Conservation (phyloP, 805 yeast species). For the Candida khao-thaluensis region DNA sequence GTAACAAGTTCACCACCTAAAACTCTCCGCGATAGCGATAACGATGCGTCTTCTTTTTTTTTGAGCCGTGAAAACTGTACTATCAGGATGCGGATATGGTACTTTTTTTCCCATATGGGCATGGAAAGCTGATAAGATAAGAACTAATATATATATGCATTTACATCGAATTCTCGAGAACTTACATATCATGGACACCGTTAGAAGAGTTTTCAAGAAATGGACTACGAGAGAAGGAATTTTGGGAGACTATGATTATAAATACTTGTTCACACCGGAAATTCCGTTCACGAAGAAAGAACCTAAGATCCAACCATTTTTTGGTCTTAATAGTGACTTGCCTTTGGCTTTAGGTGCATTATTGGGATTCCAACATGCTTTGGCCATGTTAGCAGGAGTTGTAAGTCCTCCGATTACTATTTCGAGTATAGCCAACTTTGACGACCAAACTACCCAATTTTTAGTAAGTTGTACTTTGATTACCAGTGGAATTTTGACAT, state of each 20-base stretch:
- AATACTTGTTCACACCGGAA: conserved; percentile 71
- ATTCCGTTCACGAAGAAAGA: conserved; percentile 57
- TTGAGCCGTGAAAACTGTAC: too few relatives aligned
- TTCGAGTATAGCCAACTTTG: conserved; percentile 59
- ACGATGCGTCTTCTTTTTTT: too few relatives aligned
- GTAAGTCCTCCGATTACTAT: conserved; percentile 80
- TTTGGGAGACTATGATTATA: conserved; percentile 81
- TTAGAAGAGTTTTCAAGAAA: conserved; percentile 30
- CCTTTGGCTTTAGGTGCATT: conserved; percentile 74
- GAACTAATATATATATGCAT: too few relatives aligned
- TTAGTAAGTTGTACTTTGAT: conserved; percentile 37
- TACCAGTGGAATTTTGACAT: conserved; percentile 51
- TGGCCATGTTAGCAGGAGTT: conserved; percentile 91
- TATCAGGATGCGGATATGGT: too few relatives aligned
- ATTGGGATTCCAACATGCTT: conserved; percentile 80
- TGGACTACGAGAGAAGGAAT: conserved; percentile 75
- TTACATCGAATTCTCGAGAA: too few relatives aligned
- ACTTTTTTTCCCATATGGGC: too few relatives aligned
- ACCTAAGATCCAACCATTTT: conserved; percentile 68
- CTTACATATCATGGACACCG: too few relatives aligned
- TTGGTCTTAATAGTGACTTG: conserved; percentile 72
- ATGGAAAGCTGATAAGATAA: too few relatives aligned
- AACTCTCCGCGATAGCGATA: too few relatives aligned
- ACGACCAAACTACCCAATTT: conserved; percentile 33
- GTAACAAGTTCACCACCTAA: too few relatives aligned